Evolutionary conservation across 2,329 filamentous ascomycete genomes (phyloP).

Genomic region (Colletotrichum gloeosporioides): DNA sequence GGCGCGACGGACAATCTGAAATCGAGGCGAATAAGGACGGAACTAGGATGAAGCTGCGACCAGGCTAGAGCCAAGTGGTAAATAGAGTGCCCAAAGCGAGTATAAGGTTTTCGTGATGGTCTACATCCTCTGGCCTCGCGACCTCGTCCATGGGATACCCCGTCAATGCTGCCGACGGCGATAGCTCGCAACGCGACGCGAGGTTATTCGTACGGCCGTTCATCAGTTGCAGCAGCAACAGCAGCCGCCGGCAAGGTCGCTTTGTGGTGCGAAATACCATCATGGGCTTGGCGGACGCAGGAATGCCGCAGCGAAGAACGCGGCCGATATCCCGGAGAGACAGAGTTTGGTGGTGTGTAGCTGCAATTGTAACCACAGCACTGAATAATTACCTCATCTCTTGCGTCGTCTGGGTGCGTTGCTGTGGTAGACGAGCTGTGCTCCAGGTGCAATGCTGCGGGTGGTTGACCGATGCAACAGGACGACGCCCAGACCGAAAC

Average conservation of each 20-base stretch:
- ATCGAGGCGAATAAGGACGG: not conserved
- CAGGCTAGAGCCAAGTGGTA: not conserved
- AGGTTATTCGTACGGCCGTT: not conserved
- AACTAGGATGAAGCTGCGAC: not conserved
- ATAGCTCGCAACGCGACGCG: not conserved
- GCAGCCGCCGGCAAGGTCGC: not conserved
- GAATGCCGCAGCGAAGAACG: not conserved
- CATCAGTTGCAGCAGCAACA: not conserved
- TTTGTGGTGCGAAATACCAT: not conserved
- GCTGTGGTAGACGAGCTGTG: not conserved
- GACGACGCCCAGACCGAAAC: not conserved
- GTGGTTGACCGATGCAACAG: not conserved
- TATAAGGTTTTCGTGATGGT: conserved; percentile 4
- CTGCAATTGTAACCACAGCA: not conserved
- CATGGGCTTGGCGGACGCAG: not conserved
- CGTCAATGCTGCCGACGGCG: not conserved
- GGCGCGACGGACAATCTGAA: not conserved
- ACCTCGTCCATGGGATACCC: not conserved
- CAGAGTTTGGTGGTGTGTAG: not conserved
- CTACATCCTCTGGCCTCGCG: not conserved
- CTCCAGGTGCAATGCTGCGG: not conserved
- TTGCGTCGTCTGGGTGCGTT: not conserved
- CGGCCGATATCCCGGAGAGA: not conserved
- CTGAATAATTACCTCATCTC: not conserved
- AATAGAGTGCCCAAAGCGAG: conserved; percentile 1